Conservation (phyloP, 1,284 basidiomycete genomes). For the Tylopilus orsonianus region DNA sequence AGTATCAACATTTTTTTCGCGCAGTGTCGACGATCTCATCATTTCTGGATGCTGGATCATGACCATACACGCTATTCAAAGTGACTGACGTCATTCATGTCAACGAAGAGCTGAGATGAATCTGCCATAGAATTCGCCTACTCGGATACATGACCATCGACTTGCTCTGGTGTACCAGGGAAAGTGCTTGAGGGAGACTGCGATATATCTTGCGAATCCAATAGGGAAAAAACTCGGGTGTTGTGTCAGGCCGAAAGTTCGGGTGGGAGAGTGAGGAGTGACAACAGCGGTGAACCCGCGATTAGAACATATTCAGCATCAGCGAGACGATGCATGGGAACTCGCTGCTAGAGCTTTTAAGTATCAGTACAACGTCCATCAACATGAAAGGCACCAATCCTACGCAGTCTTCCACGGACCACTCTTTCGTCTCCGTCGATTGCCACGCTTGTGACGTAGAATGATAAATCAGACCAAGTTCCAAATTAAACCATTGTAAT, state of each 20-base stretch:
- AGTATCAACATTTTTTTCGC: not conserved
- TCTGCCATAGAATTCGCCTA: not conserved
- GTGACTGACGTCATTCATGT: not conserved
- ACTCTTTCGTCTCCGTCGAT: no score
- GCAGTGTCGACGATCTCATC: not conserved
- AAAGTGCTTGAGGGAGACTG: slow-evolving; percentile 34
- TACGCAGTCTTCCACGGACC: no score
- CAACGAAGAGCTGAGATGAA: not conserved
- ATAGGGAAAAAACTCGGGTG: slow-evolving; percentile 24
- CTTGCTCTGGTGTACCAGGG: slow-evolving; percentile 26
- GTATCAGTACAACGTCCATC: no score
- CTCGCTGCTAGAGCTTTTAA: no score
- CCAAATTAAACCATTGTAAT: no score
- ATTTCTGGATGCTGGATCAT: not conserved
- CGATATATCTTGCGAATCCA: slow-evolving; percentile 30
- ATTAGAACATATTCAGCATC: no score
- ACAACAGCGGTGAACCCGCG: no score
- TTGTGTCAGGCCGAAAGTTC: slow-evolving; percentile 23
- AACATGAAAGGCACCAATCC: no score
- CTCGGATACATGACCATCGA: not conserved
- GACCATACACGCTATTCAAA: not conserved
- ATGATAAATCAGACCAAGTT: no score
- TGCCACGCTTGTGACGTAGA: no score
- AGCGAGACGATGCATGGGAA: no score
- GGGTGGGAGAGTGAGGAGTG: slow-evolving; percentile 38